A percentile compares a stretch with the other conserved stretches of the same genome.
phyloP scores from a whole-genome alignment of 1,284 basidiomycete species.

The Microbotryomycetes sp. region DNA sequence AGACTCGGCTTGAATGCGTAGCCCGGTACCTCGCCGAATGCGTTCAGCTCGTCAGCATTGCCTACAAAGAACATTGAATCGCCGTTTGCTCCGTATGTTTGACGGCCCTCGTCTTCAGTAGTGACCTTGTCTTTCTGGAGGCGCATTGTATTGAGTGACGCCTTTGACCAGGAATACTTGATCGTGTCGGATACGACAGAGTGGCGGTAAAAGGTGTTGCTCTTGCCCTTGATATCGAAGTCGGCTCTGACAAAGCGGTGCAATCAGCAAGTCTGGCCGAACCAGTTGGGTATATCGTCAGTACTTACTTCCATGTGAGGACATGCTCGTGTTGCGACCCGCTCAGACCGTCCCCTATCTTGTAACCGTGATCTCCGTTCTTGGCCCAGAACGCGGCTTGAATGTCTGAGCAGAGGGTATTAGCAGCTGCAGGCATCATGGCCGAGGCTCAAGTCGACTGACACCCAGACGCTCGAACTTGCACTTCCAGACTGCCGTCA shows the following conservation, averaged over 20 bases:
- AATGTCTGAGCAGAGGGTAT: conserved; percentile 15
- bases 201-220: conserved; percentile 38
- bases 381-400: conserved; percentile 37
- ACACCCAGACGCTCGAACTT: conserved; percentile 40
- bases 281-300: no score
- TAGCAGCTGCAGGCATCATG: no score
- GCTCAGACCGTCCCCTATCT: conserved; percentile 36
- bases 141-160: conserved; percentile 37
- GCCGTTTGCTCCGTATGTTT: conserved; percentile 51
- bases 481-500: conserved; percentile 38
- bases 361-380: conserved; percentile 39
- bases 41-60: conserved; percentile 51
- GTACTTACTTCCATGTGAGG: background rate
- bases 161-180: conserved; percentile 37
- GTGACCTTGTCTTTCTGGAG: conserved; percentile 46
- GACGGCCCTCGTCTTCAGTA: conserved; percentile 51
- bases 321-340: background rate
- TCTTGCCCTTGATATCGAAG: conserved; percentile 37
- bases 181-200: conserved; percentile 30
- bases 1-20: background rate
- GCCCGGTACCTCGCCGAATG: background rate
- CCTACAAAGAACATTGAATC: conserved; percentile 49
- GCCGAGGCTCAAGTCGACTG: background rate
- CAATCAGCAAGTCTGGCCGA: no score
- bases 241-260: conserved; percentile 17